These are phyloP conservation scores for Lotmaria passim DNA, from an alignment of 208 protist genomes.

Conservation along the genomic window DNA sequence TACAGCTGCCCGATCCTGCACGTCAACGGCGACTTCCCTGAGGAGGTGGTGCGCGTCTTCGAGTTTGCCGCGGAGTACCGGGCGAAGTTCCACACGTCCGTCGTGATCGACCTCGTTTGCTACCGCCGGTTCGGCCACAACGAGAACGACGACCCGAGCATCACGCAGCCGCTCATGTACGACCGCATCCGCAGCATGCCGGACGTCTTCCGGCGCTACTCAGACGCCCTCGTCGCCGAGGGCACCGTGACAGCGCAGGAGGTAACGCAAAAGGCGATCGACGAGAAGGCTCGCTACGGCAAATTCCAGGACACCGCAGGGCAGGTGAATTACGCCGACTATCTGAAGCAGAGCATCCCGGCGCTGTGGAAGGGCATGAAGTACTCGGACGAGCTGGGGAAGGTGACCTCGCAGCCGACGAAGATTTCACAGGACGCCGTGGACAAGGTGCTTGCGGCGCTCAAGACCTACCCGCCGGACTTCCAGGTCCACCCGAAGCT, in stretches of 20 bases:
- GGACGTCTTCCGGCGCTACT: conserved; percentile 89
- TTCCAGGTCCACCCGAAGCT: conserved; percentile 89
- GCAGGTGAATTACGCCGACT: conserved; percentile 84
- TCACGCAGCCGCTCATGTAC: conserved; percentile 98
- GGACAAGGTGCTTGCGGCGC: conserved; percentile 57
- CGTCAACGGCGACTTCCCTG: conserved; percentile 97
- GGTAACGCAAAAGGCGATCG: conserved; percentile 69
- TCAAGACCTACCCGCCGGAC: conserved; percentile 71
- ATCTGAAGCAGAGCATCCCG: conserved; percentile 78
- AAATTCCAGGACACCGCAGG: conserved; percentile 63
- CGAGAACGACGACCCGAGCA: conserved; percentile 98
- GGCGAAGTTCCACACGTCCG: conserved; percentile 92
- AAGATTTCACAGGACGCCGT: conserved; percentile 65
- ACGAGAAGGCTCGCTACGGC: conserved; percentile 84
- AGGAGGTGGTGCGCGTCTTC: conserved; percentile 93
- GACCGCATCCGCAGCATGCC: conserved; percentile 86
- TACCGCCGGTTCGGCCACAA: conserved; percentile 98
- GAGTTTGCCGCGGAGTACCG: conserved; percentile 94
- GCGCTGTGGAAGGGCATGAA: conserved; percentile 72
- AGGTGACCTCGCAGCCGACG: conserved; percentile 69
- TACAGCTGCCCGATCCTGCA: conserved; percentile 97
- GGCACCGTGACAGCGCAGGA: conserved; percentile 77
- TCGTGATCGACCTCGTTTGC: conserved; percentile 98
- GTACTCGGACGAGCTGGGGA: conserved; percentile 77
- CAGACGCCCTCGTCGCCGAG: conserved; percentile 76